These are phyloP conservation scores for Suillus bovinus DNA, from an alignment of 768 basidiomycete species.

Conservation along the genomic window DNA sequence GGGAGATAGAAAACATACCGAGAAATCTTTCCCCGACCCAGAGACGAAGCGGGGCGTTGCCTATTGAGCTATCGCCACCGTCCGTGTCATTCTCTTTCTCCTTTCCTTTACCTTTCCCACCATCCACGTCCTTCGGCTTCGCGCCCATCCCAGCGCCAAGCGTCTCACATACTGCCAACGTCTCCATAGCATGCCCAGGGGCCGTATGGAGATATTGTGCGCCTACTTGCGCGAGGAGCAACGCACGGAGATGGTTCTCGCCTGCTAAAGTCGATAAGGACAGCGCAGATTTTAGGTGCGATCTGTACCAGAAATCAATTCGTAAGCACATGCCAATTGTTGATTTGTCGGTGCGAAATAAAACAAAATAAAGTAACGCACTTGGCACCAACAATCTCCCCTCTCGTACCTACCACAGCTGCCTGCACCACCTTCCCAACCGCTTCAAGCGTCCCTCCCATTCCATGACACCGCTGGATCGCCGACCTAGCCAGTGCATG, in stretches of 20 bases:
- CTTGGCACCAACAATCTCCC: constrained; percentile 66
- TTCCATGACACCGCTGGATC: constrained; percentile 41
- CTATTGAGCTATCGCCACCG: constrained; percentile 37
- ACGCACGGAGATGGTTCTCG: constrained; percentile 74
- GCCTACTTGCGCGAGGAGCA: constrained; percentile 66
- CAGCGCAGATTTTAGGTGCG: constrained; percentile 59
- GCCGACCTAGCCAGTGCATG: constrained; percentile 38
- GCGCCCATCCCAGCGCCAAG: constrained; percentile 70
- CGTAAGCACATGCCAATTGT: constrained; percentile 18
- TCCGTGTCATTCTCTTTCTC: background rate
- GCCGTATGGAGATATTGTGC: constrained; percentile 74
- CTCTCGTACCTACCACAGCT: constrained; percentile 30
- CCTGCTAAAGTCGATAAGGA: constrained; percentile 54
- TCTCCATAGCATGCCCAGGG: constrained; percentile 62
- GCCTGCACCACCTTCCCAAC: constrained; percentile 58
- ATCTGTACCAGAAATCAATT: constrained; percentile 22
- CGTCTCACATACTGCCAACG: constrained; percentile 67
- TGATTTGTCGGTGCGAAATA: constrained; percentile 13
- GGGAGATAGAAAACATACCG: constrained; percentile 42
- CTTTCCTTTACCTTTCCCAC: constrained; percentile 5
- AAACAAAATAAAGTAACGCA: constrained; percentile 32
- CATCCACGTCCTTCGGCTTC: constrained; percentile 21
- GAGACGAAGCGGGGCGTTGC: constrained; percentile 64
- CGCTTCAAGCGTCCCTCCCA: constrained; percentile 56
- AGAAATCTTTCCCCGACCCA: constrained; percentile 74